phyloP scores from a whole-genome alignment of 1,284 basidiomycete genomes.

The Pascua sp. region DNA sequence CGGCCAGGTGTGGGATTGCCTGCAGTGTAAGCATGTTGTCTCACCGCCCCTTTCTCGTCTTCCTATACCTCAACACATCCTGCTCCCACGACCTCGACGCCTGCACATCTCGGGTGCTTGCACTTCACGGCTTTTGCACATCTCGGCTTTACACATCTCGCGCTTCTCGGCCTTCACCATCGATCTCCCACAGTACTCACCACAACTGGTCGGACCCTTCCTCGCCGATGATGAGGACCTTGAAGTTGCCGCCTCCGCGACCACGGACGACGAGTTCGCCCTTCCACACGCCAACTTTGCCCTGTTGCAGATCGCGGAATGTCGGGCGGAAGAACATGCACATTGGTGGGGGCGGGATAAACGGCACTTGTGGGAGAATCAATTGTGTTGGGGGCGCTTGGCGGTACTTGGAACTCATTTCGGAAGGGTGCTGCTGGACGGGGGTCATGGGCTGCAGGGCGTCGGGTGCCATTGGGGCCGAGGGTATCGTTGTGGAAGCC shows the following conservation, averaged over 20 bases:
- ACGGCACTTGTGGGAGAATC: slow-evolving; percentile 31
- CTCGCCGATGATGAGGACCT: slow-evolving; percentile 40
- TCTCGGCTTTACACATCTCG: too few species aligned
- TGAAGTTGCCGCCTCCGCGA: slow-evolving; percentile 40
- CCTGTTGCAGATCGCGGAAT: slow-evolving; percentile 40
- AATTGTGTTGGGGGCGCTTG: slow-evolving; percentile 21
- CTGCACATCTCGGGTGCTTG: too few species aligned
- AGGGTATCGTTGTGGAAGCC: slow-evolving; percentile 6
- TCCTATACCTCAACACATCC: not conserved
- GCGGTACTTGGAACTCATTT: not conserved
- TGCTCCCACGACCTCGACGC: not conserved
- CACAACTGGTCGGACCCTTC: slow-evolving; percentile 35
- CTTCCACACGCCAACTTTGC: slow-evolving; percentile 45
- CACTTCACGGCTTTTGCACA: too few species aligned
- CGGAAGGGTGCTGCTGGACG: too few species aligned
- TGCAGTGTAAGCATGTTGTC: slow-evolving; percentile 13
- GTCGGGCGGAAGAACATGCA: slow-evolving; percentile 47
- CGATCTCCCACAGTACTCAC: slow-evolving; percentile 22
- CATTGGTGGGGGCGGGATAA: slow-evolving; percentile 46
- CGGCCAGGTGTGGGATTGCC: slow-evolving; percentile 42
- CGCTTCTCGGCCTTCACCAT: not conserved
- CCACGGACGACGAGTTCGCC: slow-evolving; percentile 41
- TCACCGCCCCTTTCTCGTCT: too few species aligned
- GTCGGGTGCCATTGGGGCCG: not conserved
- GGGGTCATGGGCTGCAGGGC: too few species aligned